Base-by-base conservation (phyloP, 2,329 filamentous ascomycete species). In the Thelonectria blattea region DNA sequence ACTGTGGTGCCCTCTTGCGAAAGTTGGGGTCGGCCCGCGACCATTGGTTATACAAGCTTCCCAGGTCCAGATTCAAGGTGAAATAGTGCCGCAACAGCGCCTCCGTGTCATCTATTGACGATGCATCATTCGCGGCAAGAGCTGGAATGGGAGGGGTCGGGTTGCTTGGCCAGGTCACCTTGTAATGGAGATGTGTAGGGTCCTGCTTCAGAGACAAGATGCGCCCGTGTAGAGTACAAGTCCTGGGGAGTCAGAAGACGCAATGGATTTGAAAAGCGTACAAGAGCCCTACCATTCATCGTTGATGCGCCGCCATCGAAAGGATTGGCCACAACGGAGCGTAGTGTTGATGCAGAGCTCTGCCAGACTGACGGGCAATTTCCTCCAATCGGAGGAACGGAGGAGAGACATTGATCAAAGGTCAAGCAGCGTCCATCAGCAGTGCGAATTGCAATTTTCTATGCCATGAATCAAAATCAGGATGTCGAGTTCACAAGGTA, bases 281-380 rank as follows among this genome's bases (percentile, higher is more conserved):
- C 7, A 30, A 52, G 20, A 18, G 22, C 39, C 71, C 74, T 65
- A 91, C 95, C 95, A 99, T 81, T 94, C 90, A 74, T 93, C 88
- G 45, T 88, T 85, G 50, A 92, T 86, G 73, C 93, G 93, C 63
- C 89, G 90, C 95, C 95, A 99, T 80, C 94, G 89, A 70, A 99
- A 99, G 0, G 94, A 97, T 75, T 99, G 95, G 3, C 95, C 95
- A 74, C 95, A 99, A 63, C 94, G 89, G 34, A 99, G 81, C 0
- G 93, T 97, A 0, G 94, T 99, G 70, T 97, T 92, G 66, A 99
- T 93, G 74, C 92, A 97, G 4, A 99, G 85, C 74, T 99, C 95
- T 4, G 88, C 86, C 34, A 97, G 79, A 62, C 83, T 91, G 42
- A 97, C 80, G 22, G 95, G 93, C 67, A 99, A 79, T 79, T 91